Conservation (phyloP, 2,329 filamentous ascomycete genomes). For the Helotiales sp. region DNA sequence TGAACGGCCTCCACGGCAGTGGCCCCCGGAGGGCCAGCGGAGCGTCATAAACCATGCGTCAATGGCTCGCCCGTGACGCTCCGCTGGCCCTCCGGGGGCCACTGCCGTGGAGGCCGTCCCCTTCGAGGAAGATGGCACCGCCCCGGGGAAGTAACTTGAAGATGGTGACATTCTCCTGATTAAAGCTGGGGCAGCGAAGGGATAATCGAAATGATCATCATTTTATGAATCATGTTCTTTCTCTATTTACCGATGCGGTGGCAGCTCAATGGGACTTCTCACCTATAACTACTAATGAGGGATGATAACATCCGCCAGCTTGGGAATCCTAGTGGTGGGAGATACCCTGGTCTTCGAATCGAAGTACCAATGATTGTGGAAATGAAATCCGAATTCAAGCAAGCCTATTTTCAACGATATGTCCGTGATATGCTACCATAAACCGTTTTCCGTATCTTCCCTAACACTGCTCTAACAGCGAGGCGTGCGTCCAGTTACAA, state of each 20-base stretch:
- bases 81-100: no score
- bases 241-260: not conserved
- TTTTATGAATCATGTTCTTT: not conserved
- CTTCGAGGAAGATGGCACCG: no score
- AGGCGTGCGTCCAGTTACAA: not conserved
- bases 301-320: not conserved
- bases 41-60: no score
- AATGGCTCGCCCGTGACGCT: no score
- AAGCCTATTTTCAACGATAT: no score
- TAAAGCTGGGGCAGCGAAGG: conserved; percentile 42
- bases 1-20: no score
- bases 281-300: not conserved
- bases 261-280: not conserved
- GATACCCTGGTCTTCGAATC: conserved; percentile 8
- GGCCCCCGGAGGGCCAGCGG: no score
- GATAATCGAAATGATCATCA: conserved; percentile 8
- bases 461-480: no score
- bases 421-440: no score
- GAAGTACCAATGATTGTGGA: conserved; percentile 2
- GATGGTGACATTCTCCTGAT: conserved; percentile 63
- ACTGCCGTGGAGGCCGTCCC: no score
- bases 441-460: no score
- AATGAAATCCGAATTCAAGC: not conserved
- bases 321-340: not conserved
- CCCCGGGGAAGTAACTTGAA: no score